Percentiles rank a stretch among this genome's conserved stretches.
phyloP scores from a whole-genome alignment of 2,329 filamentous ascomycete species.

The Botrytis elliptica region DNA sequence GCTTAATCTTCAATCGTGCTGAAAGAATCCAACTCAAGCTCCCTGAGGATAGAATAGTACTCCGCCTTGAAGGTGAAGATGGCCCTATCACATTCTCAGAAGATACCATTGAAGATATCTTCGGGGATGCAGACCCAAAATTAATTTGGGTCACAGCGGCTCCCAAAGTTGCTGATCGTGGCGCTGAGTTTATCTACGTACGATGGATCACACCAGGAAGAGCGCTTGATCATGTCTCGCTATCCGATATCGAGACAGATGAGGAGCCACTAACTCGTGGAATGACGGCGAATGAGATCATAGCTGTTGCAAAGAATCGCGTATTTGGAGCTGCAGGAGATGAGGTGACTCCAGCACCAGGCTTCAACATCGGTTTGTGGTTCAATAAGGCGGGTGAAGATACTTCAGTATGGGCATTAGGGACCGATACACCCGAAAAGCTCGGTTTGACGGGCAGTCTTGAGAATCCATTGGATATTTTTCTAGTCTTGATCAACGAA shows the following conservation, averaged over 20 bases:
- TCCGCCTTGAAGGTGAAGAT: not conserved
- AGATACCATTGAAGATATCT: not conserved
- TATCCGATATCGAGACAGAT: not conserved
- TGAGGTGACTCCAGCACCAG: not conserved
- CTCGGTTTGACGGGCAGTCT: not conserved
- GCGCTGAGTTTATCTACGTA: not conserved
- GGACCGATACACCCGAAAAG: not conserved
- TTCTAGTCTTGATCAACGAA: not conserved
- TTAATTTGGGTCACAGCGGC: not conserved
- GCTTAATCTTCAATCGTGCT: not conserved
- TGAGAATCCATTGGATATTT: not conserved
- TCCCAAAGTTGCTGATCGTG: not conserved
- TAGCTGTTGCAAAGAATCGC: not conserved
- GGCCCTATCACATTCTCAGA: not conserved
- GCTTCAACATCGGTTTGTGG: not conserved
- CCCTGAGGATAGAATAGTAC: not conserved
- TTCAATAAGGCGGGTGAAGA: not conserved
- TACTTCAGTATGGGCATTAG: not conserved
- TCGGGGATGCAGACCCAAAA: not conserved
- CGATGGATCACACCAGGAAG: not conserved
- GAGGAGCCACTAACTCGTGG: not conserved
- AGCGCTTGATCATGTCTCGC: not conserved
- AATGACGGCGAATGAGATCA: not conserved
- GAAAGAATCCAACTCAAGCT: not conserved
- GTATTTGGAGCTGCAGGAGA: not conserved